Conservation (phyloP, 192 early-diverging fungal species). For the Coemansia sp. region DNA sequence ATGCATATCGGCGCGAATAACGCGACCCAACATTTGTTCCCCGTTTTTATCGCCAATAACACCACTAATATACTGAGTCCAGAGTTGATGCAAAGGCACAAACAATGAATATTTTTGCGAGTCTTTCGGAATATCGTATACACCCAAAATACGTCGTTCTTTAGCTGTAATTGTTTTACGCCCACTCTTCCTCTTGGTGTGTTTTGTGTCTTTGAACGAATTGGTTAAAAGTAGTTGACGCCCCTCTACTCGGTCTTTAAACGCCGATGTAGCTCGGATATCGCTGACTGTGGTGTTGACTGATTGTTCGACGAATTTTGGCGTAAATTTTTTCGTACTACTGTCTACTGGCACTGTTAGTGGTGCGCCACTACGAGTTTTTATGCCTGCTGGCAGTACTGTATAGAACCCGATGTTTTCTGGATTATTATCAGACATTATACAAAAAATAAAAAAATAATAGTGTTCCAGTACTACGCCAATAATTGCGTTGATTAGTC, state of each 20-base stretch:
- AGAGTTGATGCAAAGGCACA: conserved; percentile 72
- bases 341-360: conserved; percentile 30
- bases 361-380: conserved; percentile 27
- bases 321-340: conserved; percentile 26
- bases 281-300: conserved; percentile 25
- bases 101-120: conserved; percentile 62
- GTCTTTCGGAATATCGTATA: conserved; percentile 70
- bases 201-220: conserved; percentile 30
- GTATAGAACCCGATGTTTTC: conserved; percentile 34
- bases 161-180: conserved; percentile 64
- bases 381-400: conserved; percentile 19
- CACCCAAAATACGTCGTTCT: conserved; percentile 60
- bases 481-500: background rate
- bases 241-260: conserved; percentile 39
- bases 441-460: background rate
- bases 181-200: conserved; percentile 13
- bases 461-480: background rate
- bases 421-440: background rate
- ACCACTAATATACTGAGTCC: conserved; percentile 75
- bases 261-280: conserved; percentile 15
- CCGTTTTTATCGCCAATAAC: conserved; percentile 56
- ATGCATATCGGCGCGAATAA: conserved; percentile 84
- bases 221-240: conserved; percentile 46
- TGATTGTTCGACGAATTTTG: conserved; percentile 26
- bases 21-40: conserved; percentile 13